These are phyloP conservation scores for Eragrostis curvula DNA, from an alignment of 176 grass and related monocot species.

Conservation along the genomic window DNA sequence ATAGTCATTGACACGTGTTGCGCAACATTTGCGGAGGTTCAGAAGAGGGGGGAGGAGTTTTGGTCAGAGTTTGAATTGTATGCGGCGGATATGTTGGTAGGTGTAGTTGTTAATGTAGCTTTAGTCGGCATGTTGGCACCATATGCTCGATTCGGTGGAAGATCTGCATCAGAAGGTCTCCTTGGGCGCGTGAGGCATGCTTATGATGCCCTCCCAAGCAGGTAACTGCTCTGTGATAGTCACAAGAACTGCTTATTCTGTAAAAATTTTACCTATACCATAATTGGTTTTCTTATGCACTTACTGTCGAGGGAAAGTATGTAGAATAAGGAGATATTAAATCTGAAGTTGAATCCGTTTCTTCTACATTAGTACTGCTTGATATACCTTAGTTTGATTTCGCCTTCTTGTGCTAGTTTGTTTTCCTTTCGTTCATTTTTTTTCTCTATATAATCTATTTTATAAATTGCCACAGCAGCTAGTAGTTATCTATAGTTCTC, in stretches of 20 bases:
- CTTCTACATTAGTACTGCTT: neutral
- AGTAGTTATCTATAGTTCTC: neutral
- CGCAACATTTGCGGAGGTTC: slow-evolving; percentile 86
- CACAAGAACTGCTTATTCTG: neutral
- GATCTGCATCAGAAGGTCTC: slow-evolving; percentile 71
- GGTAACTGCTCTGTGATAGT: slow-evolving; percentile 35
- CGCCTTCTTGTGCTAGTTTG: neutral
- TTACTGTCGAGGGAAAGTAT: neutral
- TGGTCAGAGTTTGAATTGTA: slow-evolving; percentile 98
- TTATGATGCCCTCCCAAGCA: slow-evolving; percentile 94
- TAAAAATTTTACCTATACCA: neutral
- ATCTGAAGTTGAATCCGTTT: neutral
- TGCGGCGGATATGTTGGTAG: slow-evolving; percentile 88
- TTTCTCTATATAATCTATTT: neutral
- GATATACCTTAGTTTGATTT: neutral
- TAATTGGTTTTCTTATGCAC: neutral
- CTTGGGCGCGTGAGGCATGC: slow-evolving; percentile 68
- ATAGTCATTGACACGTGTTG: slow-evolving; percentile 96
- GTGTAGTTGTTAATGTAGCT: slow-evolving; percentile 91
- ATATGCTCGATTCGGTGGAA: slow-evolving; percentile 74
- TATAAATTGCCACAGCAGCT: neutral
- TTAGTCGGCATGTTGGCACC: slow-evolving; percentile 95
- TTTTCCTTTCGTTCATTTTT: neutral
- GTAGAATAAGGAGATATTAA: neutral
- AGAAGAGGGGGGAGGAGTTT: slow-evolving; percentile 94